Percentiles rank a stretch among this genome's conserved stretches.
These are phyloP conservation scores for Fusarium concolor DNA, from an alignment of 2,329 filamentous ascomycete species.

Conservation along the genomic window DNA sequence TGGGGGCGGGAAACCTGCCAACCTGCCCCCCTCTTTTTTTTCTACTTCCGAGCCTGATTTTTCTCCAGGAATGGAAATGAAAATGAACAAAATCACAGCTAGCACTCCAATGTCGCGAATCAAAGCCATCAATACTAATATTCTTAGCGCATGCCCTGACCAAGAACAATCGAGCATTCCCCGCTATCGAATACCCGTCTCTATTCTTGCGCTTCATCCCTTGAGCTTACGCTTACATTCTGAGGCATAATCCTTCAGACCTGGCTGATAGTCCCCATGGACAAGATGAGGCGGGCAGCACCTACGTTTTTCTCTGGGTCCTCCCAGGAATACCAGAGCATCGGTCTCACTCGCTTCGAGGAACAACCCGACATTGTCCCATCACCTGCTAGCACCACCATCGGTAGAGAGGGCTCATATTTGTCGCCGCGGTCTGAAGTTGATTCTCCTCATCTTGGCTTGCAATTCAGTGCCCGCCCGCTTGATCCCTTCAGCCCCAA, in stretches of 20 bases:
- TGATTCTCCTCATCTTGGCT: not conserved
- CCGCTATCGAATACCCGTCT: not conserved
- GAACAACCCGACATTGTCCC: not conserved
- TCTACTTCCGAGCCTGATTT: not conserved
- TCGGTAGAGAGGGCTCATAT: not conserved
- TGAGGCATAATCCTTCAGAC: not conserved
- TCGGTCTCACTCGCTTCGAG: not conserved
- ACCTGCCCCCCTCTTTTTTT: not conserved
- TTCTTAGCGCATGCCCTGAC: rapidly evolving
- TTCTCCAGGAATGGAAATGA: not conserved
- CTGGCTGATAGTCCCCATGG: not conserved
- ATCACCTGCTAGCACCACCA: not conserved
- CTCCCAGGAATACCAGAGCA: constrained; percentile 3
- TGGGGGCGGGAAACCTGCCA: not conserved
- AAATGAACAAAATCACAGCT: not conserved
- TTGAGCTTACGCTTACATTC: not conserved
- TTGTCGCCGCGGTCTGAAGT: constrained; percentile 5
- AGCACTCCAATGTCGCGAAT: not conserved
- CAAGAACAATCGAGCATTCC: not conserved
- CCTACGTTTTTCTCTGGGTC: not conserved
- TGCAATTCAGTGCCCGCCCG: not conserved
- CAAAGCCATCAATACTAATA: rapidly evolving
- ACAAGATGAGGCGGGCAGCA: not conserved
- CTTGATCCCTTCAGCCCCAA: not conserved
- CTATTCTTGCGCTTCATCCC: not conserved